Evolutionary conservation across 2,329 filamentous ascomycete genomes (phyloP), one percentile per base, ranked within the genome.

Genomic region (Alternaria sp.): DNA sequence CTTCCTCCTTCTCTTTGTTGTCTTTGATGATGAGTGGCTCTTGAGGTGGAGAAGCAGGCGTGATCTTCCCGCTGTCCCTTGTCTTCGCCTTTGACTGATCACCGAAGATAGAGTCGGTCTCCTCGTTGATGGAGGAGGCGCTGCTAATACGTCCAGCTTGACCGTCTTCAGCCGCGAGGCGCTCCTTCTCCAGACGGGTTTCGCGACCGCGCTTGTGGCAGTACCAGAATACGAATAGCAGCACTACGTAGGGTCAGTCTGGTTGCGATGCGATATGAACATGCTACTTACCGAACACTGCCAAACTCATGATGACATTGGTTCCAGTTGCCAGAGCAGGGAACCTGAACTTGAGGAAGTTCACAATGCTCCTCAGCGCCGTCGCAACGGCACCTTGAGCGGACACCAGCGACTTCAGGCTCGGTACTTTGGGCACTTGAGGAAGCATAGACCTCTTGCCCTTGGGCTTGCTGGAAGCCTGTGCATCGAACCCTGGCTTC

Each of bases 161-260:
- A 2, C 54, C 64, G 9, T 77, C 78, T 73, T 79, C 69, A 50
- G 74, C 68, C 50, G 74, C 70, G 15, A 84, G 76, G 14, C 83
- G 81, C 66, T 88, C 87, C 55, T 84, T 88, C 75, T 91, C 90
- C 12, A 98, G 87, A 55, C 96, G 88, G 7, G 89, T 90, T 82
- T 99, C 95, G 47, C 89, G 89, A 43, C 96, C 96, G 58, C 96
- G 92, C 84, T 98, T 98, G 82, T 98, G 91, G 82, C 94, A 98
- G 82, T 98, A 99, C 94, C 95, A 99, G 73, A 98, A 90, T 47
- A 97, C 93, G 77, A 97, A 96, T 60, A 99, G 87, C 15, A 98
- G 86, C 58, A 98, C 92, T 80, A 55, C 2, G 37, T 6, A 9
- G 8, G 23, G 62, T 79, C 67, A 80, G 74, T 30, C 33, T 47